Percentiles rank a stretch among this genome's conserved stretches.
These are phyloP conservation scores for Agrocybe praecox DNA, from an alignment of 768 basidiomycete species.

Conservation along the genomic window DNA sequence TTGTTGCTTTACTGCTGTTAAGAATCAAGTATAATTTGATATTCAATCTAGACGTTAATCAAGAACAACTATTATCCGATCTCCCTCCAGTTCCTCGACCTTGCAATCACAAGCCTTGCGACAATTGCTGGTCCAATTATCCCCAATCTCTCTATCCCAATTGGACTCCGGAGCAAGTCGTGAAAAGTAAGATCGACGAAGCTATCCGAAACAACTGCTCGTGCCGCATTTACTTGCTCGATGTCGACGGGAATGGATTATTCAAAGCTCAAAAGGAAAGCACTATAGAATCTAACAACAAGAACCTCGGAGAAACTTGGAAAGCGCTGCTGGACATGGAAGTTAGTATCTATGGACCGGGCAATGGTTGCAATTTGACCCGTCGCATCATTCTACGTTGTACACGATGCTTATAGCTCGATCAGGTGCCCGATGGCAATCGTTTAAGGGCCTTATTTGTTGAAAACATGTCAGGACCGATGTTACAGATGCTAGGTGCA, in stretches of 20 bases:
- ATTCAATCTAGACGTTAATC: conserved; percentile 3
- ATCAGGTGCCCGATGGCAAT: no score
- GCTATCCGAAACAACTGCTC: no score
- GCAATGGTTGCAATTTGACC: no score
- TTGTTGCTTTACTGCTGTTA: conserved; percentile 1
- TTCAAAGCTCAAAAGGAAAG: no score
- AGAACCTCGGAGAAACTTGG: no score
- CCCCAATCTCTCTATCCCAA: conserved; percentile 13
- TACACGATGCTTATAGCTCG: no score
- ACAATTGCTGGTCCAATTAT: conserved; percentile 7
- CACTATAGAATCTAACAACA: no score
- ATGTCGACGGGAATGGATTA: no score
- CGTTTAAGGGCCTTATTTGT: conserved; percentile 16
- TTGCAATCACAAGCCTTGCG: conserved; percentile 6
- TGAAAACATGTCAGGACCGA: conserved; percentile 51
- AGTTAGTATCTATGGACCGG: no score
- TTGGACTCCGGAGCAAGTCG: conserved; percentile 9
- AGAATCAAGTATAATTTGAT: background rate
- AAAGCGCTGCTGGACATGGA: no score
- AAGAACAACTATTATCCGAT: conserved; percentile 1
- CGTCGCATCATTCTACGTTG: no score
- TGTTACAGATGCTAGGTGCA: conserved; percentile 62
- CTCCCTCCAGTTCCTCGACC: conserved; percentile 7
- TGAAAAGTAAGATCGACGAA: conserved; percentile 3
- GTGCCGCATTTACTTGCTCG: no score